Base-by-base conservation (phyloP, 208 protist genomes). In the Plasmodiophora brassicae region DNA sequence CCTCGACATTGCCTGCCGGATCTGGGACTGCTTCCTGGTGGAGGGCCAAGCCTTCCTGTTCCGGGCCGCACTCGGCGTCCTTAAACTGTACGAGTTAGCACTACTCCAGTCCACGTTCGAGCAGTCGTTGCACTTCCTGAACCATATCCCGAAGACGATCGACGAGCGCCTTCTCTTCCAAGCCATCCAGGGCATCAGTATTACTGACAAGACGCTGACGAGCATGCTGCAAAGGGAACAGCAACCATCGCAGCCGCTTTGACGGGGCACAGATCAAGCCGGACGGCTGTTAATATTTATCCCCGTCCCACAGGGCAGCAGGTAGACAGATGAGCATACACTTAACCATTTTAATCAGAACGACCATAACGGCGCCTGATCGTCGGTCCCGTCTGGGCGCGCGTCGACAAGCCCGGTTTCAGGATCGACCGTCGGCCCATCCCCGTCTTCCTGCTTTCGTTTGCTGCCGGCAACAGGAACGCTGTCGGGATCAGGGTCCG, bases 21-120 rank as follows among this genome's bases (percentile, higher is more conserved):
- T 91, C 8, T 91, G 87, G 88, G 90, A 91, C 43, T 71, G 90
- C 20, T 90, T 83, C 45, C 0, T 91, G n/a, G n/a, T 91, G 20
- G 8, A 90, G 1, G 90, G 90, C 20, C 88, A 90, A 36, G 0
- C 0, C 14, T 89, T 91, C 41, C 1, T 91, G 20, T 91, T 90
- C 71, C 38, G 89, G 1, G 53, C 50, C 1, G 89, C 89, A n/a
- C 46, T 91, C 10, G 89, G 89, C 84, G 53, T 65, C 1, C 45
- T 65, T 1, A 87, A 87, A 57, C 22, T 87, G 45, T 57, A 57
- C 83, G 44, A 85, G 38, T n/a, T 22, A 35, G 83, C 10, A n/a
- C 28, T 85, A 5, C 32, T 10, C 5, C 38, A 1, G 28, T 50
- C 39, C 10, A 43, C 22, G 22, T 85, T 85, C 38, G 83, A 85